Base-by-base conservation (phyloP, 805 yeast species). In the Wickerhamomyces bovis region DNA sequence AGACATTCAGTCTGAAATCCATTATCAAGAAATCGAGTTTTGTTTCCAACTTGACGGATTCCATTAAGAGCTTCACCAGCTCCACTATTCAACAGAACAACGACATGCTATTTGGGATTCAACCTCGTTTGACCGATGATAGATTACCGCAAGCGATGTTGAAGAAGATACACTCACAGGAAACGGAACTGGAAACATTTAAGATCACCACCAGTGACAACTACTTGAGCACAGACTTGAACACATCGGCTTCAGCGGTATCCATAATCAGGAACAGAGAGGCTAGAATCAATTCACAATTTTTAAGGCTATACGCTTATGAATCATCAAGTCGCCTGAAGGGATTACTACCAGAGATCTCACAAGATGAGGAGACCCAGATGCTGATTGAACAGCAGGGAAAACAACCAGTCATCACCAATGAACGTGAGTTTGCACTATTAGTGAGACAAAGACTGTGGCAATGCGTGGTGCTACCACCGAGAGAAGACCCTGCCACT, bases 401-500 rank as follows among this genome's bases (percentile, higher is more conserved):
- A 9, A 30, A 23, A 15, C 41, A 42, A 38, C 20, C 25, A n/a
- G 49, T 35, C 41, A 38, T 48, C 15, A 50, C 48, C 9, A 51
- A 51, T 20, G 61, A 63, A 30, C 68, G 66, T 5, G 69, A 65
- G 42, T 53, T 77, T 20, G 75, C 76, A 1, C 57, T 67, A 9
- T 46, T 68, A 16, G 68, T 78, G 4, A 64, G 78, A 45, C 78
- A 77, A 40, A 73, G 76, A 55, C 60, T 79, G 41, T 78, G 82
- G 82, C 66, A 69, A 33, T 69, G 67, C 43, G 80, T 80, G 15
- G 68, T 80, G 6, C 57, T 80, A 28, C 72, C 75, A 4, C 82
- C 84, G 21, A 64, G 83, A 39, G 47, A 51, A 2, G 85, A 79
- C 52, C 49, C 54, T 1, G 49, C 57, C 10, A 70, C 69, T 19